phyloP scores from a whole-genome alignment of 495 filamentous ascomycete genomes.

The Corynascus novoguineensis region DNA sequence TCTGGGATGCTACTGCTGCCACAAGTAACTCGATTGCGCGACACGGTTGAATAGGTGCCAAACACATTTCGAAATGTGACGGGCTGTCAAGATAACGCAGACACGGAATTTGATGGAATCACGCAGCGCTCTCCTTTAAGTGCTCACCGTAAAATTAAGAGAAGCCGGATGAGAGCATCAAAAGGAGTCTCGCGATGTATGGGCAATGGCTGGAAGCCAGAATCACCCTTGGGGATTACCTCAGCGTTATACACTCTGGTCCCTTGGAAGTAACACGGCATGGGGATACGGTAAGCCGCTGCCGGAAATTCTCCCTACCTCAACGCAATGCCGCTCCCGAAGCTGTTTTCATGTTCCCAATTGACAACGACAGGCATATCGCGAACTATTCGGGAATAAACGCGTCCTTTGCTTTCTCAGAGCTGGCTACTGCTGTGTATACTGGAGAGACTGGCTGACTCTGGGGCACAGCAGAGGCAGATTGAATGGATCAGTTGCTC shows the following conservation, averaged over 20 bases:
- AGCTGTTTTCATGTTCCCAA: background rate
- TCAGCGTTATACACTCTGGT: too few relatives aligned
- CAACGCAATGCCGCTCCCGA: constrained; percentile 5
- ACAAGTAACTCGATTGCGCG: background rate
- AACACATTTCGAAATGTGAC: background rate
- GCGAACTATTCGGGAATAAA: constrained; percentile 19
- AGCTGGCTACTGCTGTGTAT: constrained; percentile 13
- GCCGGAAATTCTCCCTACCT: too few relatives aligned
- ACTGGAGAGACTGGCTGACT: constrained; percentile 1
- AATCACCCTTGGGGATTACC: too few relatives aligned
- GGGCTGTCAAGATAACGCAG: background rate
- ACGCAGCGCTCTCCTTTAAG: too few relatives aligned
- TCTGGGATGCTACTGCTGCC: background rate
- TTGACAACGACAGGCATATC: constrained; percentile 1
- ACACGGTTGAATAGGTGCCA: constrained; percentile 3
- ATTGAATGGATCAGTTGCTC: constrained; percentile 17
- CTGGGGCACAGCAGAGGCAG: constrained; percentile 17
- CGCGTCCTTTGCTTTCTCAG: constrained; percentile 8
- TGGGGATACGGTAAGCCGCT: background rate
- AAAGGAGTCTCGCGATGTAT: too few relatives aligned
- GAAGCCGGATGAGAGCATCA: too few relatives aligned
- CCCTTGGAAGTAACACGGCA: too few relatives aligned
- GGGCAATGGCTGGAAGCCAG: too few relatives aligned
- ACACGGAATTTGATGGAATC: background rate
- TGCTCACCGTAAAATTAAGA: too few relatives aligned